Evolutionary conservation across 2,329 filamentous ascomycete genomes (phyloP), one percentile per base, ranked within the genome.

Genomic region (Colletotrichum graminicola): DNA sequence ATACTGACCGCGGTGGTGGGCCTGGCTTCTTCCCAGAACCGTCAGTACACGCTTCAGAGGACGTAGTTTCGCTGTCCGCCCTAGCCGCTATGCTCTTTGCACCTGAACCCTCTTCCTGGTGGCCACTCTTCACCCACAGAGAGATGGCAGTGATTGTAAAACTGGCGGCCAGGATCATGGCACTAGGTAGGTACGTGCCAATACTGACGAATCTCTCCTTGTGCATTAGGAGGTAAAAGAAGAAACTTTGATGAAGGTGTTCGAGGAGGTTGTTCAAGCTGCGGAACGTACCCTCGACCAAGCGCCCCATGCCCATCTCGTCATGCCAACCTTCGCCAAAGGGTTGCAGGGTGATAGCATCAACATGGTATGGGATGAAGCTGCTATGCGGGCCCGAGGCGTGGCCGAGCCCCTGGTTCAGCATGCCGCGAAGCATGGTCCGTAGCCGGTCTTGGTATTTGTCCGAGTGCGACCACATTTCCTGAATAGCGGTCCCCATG

Each of bases 221-320:
- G 75, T 97, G 92, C 90, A 98, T 94, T 55, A 99, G 87, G 62
- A 99, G 86, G 80, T 99, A 99, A 83, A 99, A 98, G 88, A 99
- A 99, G 86, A 99, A 99, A 80, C 95, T 98, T 83, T 99, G 96
- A 80, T 99, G 96, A 73, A 99, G 87, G 79, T 99, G 95, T 82
- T 99, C 96, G 41, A 99, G 88, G 70, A 99, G 84, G 78, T 99
- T 99, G 84, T 99, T 99, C 81, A 99, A 84, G 80, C 94, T 97
- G 76, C 96, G 89, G 80, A 97, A 97, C 3, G 96, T 89, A 76
- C 94, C 94, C 82, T 99, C 96, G 5, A 98, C 87, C 0, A 95
- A 91, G 66, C 95, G 88, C 7, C 96, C 96, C 79, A 99, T 90
- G 12, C 93, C 93, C 94, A 98, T 98, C 82, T 98, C 96, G 79